Base-by-base conservation (phyloP, 2,329 filamentous ascomycete genomes). In the Fusarium sublunatum region DNA sequence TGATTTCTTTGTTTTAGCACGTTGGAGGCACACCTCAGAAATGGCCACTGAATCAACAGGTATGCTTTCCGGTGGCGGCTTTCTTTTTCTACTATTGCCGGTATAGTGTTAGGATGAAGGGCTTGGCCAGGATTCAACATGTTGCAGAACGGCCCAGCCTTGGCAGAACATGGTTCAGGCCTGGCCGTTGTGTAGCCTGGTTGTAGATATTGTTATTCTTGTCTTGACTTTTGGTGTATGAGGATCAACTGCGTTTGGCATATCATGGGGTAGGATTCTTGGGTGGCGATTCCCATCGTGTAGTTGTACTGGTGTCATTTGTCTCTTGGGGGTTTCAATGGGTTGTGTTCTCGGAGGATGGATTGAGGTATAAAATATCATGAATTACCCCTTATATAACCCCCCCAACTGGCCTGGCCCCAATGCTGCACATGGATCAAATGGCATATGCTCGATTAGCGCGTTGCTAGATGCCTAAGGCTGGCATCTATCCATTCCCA, bases 181-280 rank as follows among this genome's bases (percentile, higher is more conserved):
- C 36, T 53, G 39, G 50, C 45, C 52, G 39, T 34, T 51, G 58
- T 62, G 46, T 63, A 64, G 65, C 53, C 60, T 68, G 65, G 54
- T 35, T 67, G 61, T 68, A 70, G 61, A 67, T 65, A 67, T 58
- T 56, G 50, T 57, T 62, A 61, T 62, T 59, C 49, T 62, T 64
- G 58, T 64, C 46, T 65, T 65, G 54, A 65, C n/a, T 54, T 51
- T 65, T 66, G 68, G 65, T 70, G 65, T 67, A 70, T 52, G 63
- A 63, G 60, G 58, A 64, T 39, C 59, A 68, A 53, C 47, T 53
- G 50, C 43, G 26, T 46, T 65, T 72, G 63, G 69, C 55, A 70
- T 69, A 70, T 57, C 62, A 65, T 53, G 29, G 59, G 45, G 31
- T 32, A 59, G 58, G 56, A 60, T 49, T 64, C 43, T 62, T 67